Conservation (phyloP, 2,329 filamentous ascomycete genomes). For the Exserohilum rostratum region DNA sequence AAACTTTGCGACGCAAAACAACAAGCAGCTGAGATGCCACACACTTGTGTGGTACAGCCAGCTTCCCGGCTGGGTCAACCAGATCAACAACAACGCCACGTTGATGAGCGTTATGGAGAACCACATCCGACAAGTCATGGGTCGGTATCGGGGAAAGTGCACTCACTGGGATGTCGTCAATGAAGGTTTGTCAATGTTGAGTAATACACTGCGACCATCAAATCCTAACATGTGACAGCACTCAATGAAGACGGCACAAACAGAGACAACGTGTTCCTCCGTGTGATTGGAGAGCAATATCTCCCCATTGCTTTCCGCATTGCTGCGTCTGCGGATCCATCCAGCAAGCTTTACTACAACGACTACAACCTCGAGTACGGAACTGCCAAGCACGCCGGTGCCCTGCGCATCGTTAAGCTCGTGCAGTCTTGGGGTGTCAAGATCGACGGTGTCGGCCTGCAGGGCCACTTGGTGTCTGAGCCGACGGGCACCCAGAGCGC, state of each 20-base stretch:
- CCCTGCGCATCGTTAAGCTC: slow-evolving; percentile 43
- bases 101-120: slow-evolving; percentile 48
- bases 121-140: slow-evolving; percentile 47
- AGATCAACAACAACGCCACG: slow-evolving; percentile 44
- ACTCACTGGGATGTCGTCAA: slow-evolving; percentile 49
- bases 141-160: slow-evolving; percentile 47
- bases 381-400: slow-evolving; percentile 50
- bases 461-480: slow-evolving; percentile 61
- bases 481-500: slow-evolving; percentile 53
- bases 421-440: slow-evolving; percentile 49
- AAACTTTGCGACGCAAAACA: slow-evolving; percentile 45
- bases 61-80: slow-evolving; percentile 45
- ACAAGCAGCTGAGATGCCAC: slow-evolving; percentile 43
- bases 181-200: slow-evolving; percentile 24
- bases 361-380: slow-evolving; percentile 68
- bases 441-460: slow-evolving; percentile 67
- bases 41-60: slow-evolving; percentile 50
- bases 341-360: slow-evolving; percentile 66
- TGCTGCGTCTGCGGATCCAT: slow-evolving; percentile 62
- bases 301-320: slow-evolving; percentile 63
- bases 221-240: slow-evolving; percentile 37
- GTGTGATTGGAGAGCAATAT: slow-evolving; percentile 62
- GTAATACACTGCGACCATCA: not conserved
- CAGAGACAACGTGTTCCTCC: slow-evolving; percentile 61
- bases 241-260: slow-evolving; percentile 64